Evolutionary conservation across 2,329 filamentous ascomycete genomes (phyloP), one percentile per base, ranked within the genome.

Genomic region (Lecanosticta acicola): DNA sequence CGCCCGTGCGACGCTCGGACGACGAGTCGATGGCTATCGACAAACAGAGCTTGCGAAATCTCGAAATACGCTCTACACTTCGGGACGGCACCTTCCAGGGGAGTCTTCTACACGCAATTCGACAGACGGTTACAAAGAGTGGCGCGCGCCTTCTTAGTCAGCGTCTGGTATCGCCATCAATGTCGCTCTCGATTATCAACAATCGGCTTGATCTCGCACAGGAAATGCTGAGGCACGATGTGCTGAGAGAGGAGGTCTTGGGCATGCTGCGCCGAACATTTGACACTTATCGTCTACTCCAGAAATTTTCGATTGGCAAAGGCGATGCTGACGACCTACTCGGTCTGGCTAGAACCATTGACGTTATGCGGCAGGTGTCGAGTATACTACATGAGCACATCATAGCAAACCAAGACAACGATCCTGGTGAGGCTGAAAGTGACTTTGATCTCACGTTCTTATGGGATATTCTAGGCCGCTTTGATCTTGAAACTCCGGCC

Each of bases 261-360:
- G 64, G 78, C 13, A 72, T 94, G 2, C 73, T 98, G 2, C 79
- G 81, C 51, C 77, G 80, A 18, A 91, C 83, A 41, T 83, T 88
- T 57, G 93, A 98, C 68, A 88, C 87, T 2, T 84, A 94, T 60
- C 85, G 93, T 1, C 74, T 98, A 2, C 82, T 95, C 1, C 93
- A 97, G 61, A 96, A 93, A 63, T 97, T 98, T 65, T 86, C 91
- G 0, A 78, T 97, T 7, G 90, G 91, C 9, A 80, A 87, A 52
- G 93, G 91, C n/a, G 86, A 94, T 59, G 78, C 91, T 1, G 91
- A 97, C 62, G 93, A 97, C 65, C 76, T 98, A 32, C 73, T 97
- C 35, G 85, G 81, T 40, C 73, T 98, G 11, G 87, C 87, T 1
- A 84, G 79, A 55, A 95, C 93, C 0, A 86, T 97, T 49, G 68